Percentiles rank a stretch among this genome's conserved stretches.
Evolutionary conservation across 495 filamentous ascomycete species (phyloP).

Genomic region (Penicillium macrosclerotiorum): DNA sequence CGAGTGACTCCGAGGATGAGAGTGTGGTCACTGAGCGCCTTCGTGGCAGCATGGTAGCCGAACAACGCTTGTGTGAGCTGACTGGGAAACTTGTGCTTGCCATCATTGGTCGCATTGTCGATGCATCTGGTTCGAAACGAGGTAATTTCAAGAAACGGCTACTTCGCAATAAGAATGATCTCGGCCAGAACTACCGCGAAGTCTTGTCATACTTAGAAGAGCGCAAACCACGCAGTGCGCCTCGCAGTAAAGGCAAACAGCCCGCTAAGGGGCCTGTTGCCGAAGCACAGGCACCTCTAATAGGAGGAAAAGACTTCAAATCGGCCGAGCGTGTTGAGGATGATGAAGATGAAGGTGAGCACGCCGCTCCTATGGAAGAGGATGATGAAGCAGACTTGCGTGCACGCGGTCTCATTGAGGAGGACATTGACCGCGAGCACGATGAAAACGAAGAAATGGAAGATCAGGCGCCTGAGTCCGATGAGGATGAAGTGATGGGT

Average conservation of each 20-base stretch:
- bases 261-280: constrained; percentile 28
- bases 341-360: constrained; percentile 43
- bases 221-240: constrained; percentile 41
- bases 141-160: constrained; percentile 64
- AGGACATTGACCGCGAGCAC: constrained; percentile 52
- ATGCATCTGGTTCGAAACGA: constrained; percentile 54
- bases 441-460: constrained; percentile 45
- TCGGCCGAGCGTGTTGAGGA: constrained; percentile 46
- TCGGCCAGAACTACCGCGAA: constrained; percentile 75
- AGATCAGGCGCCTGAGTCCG: constrained; percentile 46
- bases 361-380: constrained; percentile 51
- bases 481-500: constrained; percentile 68
- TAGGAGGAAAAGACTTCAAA: constrained; percentile 33
- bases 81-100: constrained; percentile 79
- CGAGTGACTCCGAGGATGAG: constrained; percentile 53
- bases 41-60: constrained; percentile 64
- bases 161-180: constrained; percentile 58
- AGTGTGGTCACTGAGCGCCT: constrained; percentile 52
- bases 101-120: constrained; percentile 69
- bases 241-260: constrained; percentile 48
- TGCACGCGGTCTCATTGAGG: constrained; percentile 57
- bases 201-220: constrained; percentile 73
- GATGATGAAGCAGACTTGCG: constrained; percentile 61
- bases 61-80: constrained; percentile 80
- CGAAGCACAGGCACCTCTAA: constrained; percentile 34